Base-by-base conservation (phyloP, 2,329 filamentous ascomycete genomes). In the Thielaviopsis cerberus region DNA sequence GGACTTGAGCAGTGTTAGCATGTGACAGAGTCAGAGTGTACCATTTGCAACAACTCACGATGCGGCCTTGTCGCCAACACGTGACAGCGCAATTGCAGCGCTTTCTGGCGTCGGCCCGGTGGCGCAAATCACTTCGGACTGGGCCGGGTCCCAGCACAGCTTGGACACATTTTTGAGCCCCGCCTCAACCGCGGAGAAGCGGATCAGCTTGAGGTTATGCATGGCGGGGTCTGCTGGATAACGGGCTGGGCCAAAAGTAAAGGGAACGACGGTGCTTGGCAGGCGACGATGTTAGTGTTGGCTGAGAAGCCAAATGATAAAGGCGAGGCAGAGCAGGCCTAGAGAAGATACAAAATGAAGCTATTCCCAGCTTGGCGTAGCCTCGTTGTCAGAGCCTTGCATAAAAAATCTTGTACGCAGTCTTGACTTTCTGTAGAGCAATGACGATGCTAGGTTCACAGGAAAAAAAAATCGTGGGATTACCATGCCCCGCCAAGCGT, bases 181-280 rank as follows among this genome's bases (percentile, higher is more conserved):
- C 56, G 77, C 74, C 62, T 82, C 77, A 72, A 83, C 83, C 67
- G 80, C 75, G 64, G 79, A 77, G 68, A 86, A 83, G 67, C 79
- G 81, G 65, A 89, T 81, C 69, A 83, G 89, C 71, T 81, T 84
- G 65, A 97, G 77, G 70, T 96, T 97, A 68, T 88, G 85, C 91
- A 97, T 97, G 59, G 63, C 62, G 62, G 57, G 45, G 26, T 25
- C 54, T 23, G 11, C 3, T n/a, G 23, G 22, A 50, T 24, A 41
- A 17, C 20, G 13, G 17, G 17, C 23, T 15, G 53, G 25, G 25
- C 26, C 54, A 17, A 37, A 26, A 13, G 24, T 25, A 48, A 22
- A 4, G 23, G 26, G 26, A 55, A 24, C 48, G n/a, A 24, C 25
- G 25, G 24, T 55, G 15, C 24, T 48, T 48, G 41, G 41, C n/a